A percentile compares a stretch with the other conserved stretches of the same genome.
These are phyloP conservation scores for Moricandia arvensis DNA, from an alignment of 345 rosid genomes.

Conservation along the genomic window DNA sequence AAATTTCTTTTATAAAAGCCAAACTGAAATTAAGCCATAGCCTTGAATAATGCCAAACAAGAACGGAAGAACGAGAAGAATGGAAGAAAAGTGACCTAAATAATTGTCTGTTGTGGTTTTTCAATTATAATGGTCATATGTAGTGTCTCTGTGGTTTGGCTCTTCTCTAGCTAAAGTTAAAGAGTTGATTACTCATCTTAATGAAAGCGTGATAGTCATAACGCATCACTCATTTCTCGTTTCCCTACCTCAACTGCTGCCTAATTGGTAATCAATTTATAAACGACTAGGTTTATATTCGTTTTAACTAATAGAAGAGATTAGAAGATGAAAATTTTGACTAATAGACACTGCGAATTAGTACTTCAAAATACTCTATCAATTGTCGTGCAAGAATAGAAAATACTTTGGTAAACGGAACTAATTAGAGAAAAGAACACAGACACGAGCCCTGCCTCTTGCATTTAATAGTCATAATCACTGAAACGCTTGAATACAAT, in stretches of 20 bases:
- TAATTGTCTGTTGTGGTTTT: conserved; percentile 15
- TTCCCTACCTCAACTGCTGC: conserved; percentile 2
- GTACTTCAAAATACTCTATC: neutral
- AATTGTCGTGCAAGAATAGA: neutral
- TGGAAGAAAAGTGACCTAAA: neutral
- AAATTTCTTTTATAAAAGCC: neutral
- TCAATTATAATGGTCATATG: conserved; percentile 20
- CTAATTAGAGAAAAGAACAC: neutral
- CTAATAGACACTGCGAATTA: neutral
- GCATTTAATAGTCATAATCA: conserved; percentile 8
- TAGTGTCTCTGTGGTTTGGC: conserved; percentile 19
- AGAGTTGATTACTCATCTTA: conserved; percentile 16
- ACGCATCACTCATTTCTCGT: conserved; percentile 17
- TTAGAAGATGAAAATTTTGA: neutral
- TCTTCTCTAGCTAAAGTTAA: neutral
- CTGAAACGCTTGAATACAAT: conserved; percentile 14
- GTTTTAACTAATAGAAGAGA: too few species aligned
- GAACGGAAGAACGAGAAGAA: neutral
- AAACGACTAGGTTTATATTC: too few species aligned
- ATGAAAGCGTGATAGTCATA: conserved; percentile 22
- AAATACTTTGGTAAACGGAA: neutral
- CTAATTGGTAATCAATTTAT: conserved; percentile 7
- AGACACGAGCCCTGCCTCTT: conserved; percentile 10
- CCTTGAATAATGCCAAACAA: conserved; percentile 21
- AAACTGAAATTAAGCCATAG: neutral